Base-by-base conservation (phyloP, 2,329 filamentous ascomycete genomes). In the Aspergillus carbonarius region DNA sequence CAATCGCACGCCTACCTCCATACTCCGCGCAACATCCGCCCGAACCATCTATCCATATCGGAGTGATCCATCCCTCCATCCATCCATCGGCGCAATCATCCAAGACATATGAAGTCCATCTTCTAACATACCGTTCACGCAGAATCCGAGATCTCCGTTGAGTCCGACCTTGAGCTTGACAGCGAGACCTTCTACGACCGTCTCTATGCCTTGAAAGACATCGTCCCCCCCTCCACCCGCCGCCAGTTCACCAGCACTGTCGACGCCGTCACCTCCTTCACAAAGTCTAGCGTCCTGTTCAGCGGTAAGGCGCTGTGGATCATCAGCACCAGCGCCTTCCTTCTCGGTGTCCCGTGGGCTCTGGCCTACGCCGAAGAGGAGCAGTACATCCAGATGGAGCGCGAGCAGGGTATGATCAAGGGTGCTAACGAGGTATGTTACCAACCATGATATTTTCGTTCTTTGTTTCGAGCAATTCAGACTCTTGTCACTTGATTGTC, bases 371-470 rank as follows among this genome's bases (percentile, higher is more conserved):
- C 90, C 64, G 95, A 99, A 83, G 95, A 99, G 82, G 92, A 97
- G 83, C 91, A 96, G 82, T 87, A 96, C 75, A 83, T 93, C 65
- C 93, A 96, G 82, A 96, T 97, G 92, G 95, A 99, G 86, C 88
- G 92, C 78, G 93, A 97, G 82, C 92, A 93, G 85, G 88, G 90
- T 77, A 95, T 96, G 91, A 90, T 95, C 77, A 91, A 96, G 85
- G 86, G 90, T 72, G 92, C 92, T 63, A 88, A 90, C 73, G 91
- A 96, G 82, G 86, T 88, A 70, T 69, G 81, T 78, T 52, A 47
- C 37, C 51, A 48, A 13, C 17, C 17, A 49, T 12, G 12, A 34
- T 8, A 5, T 48, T 30, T 18, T 15, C 18, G 1, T 46, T 39
- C 13, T 46, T 25, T 2, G 15, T n/a, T 15, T 47, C 15, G 20